phyloP scores from a whole-genome alignment of 1,284 basidiomycete species.

The Pterulicium gracile region DNA sequence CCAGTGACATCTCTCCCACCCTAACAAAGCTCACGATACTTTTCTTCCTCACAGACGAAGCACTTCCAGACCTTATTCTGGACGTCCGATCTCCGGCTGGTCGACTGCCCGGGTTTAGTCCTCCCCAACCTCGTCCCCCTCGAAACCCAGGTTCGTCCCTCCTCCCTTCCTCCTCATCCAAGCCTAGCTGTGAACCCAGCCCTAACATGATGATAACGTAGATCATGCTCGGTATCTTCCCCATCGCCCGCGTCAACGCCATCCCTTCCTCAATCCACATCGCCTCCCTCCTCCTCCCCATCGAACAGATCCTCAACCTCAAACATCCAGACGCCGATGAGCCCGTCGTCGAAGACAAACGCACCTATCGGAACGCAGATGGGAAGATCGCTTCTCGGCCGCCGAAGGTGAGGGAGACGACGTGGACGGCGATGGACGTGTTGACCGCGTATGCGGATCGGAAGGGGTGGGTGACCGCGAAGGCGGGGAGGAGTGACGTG shows the following conservation, averaged over 20 bases:
- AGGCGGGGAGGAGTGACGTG: slow-evolving; percentile 79
- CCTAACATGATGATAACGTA: slow-evolving; percentile 24
- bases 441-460: slow-evolving; percentile 66
- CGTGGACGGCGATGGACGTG: slow-evolving; percentile 78
- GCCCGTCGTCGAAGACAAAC: slow-evolving; percentile 42
- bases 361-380: slow-evolving; percentile 53
- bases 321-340: slow-evolving; percentile 32
- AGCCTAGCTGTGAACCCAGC: too few relatives aligned
- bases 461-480: slow-evolving; percentile 82
- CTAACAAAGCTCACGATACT: not conserved
- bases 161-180: slow-evolving; percentile 9
- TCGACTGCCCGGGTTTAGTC: slow-evolving; percentile 81
- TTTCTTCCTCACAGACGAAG: slow-evolving; percentile 57
- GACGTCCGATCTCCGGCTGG: slow-evolving; percentile 71
- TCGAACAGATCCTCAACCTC: slow-evolving; percentile 65
- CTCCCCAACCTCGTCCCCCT: slow-evolving; percentile 71
- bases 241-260: slow-evolving; percentile 80
- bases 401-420: slow-evolving; percentile 20
- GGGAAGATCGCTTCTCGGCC: not conserved
- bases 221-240: slow-evolving; percentile 74
- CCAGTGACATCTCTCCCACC: slow-evolving; percentile 1
- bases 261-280: slow-evolving; percentile 67
- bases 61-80: slow-evolving; percentile 90
- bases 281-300: slow-evolving; percentile 58
- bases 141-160: slow-evolving; percentile 58